Conservation (phyloP, 1,284 basidiomycete genomes). For the Porodaedalea pini region DNA sequence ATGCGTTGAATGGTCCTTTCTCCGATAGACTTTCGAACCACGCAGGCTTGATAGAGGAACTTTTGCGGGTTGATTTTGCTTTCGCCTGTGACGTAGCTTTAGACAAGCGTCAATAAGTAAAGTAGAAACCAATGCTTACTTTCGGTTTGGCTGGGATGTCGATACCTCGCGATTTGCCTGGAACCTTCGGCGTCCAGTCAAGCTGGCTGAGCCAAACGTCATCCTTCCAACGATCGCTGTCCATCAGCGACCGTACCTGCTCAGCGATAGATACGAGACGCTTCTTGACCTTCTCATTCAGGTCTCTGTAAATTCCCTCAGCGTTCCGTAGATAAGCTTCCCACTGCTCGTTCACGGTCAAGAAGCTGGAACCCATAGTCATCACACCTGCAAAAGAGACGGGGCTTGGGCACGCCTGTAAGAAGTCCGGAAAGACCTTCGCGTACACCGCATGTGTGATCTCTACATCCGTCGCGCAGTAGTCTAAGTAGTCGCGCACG, state of each 20-base stretch:
- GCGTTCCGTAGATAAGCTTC: constrained; percentile 76
- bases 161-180: constrained; percentile 67
- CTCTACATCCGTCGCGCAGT: constrained; percentile 84
- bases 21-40: constrained; percentile 72
- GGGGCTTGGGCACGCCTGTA: constrained; percentile 85
- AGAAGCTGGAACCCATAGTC: constrained; percentile 88
- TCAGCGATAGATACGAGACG: constrained; percentile 70
- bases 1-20: constrained; percentile 45
- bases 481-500: constrained; percentile 77
- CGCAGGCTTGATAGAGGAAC: constrained; percentile 41
- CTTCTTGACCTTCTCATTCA: constrained; percentile 72
- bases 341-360: constrained; percentile 92
- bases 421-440: constrained; percentile 82
- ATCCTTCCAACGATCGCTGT: constrained; percentile 54
- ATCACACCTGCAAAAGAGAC: constrained; percentile 91
- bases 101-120: neutral
- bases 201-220: constrained; percentile 90
- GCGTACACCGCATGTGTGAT: constrained; percentile 84
- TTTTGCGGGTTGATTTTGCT: constrained; percentile 1
- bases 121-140: neutral
- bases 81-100: neutral
- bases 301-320: constrained; percentile 73
- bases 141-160: constrained; percentile 13
- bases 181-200: constrained; percentile 91
- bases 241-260: constrained; percentile 49